A percentile compares a stretch with the other conserved stretches of the same genome.
These are phyloP conservation scores for Ogataea hybrid DNA, from an alignment of 1,139 yeast species.

Conservation along the genomic window DNA sequence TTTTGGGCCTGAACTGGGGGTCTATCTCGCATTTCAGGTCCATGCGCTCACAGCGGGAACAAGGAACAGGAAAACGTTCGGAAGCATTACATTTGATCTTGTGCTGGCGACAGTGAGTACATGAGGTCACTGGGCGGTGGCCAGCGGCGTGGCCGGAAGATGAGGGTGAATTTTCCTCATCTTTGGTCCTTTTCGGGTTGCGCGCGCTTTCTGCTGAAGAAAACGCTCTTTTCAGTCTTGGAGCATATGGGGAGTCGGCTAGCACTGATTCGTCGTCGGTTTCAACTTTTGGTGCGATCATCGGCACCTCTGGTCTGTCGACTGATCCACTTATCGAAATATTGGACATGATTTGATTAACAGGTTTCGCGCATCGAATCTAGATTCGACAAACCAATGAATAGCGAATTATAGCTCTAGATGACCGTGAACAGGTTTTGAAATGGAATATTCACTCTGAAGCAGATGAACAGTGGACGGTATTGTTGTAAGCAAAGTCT, in stretches of 20 bases:
- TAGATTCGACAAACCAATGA: background rate
- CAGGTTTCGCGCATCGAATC: slow-evolving; percentile 3
- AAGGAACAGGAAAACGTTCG: slow-evolving; percentile 78
- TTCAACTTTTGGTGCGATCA: slow-evolving; percentile 13
- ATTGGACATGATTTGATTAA: slow-evolving; percentile 4
- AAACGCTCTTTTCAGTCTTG: slow-evolving; percentile 3
- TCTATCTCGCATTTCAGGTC: slow-evolving; percentile 82
- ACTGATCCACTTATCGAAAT: slow-evolving; percentile 6
- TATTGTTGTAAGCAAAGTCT: background rate
- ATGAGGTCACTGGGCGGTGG: slow-evolving; percentile 86
- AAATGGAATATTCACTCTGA: background rate
- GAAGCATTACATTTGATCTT: slow-evolving; percentile 92
- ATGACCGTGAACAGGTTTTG: background rate
- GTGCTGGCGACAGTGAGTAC: slow-evolving; percentile 93
- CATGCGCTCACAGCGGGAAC: slow-evolving; percentile 80
- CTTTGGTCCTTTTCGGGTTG: slow-evolving; percentile 8
- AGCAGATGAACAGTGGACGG: background rate
- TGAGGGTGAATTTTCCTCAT: slow-evolving; percentile 12
- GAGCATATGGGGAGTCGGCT: slow-evolving; percentile 3
- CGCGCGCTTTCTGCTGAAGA: slow-evolving; percentile 2
- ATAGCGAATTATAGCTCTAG: background rate
- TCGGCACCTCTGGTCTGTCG: slow-evolving; percentile 7
- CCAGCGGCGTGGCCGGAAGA: slow-evolving; percentile 36
- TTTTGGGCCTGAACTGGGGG: slow-evolving; percentile 87
- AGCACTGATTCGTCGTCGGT: slow-evolving; percentile 9